Evolutionary conservation across 768 basidiomycete species (phyloP), one percentile per base, ranked within the genome.

Genomic region (Lactarius hengduanensis): DNA sequence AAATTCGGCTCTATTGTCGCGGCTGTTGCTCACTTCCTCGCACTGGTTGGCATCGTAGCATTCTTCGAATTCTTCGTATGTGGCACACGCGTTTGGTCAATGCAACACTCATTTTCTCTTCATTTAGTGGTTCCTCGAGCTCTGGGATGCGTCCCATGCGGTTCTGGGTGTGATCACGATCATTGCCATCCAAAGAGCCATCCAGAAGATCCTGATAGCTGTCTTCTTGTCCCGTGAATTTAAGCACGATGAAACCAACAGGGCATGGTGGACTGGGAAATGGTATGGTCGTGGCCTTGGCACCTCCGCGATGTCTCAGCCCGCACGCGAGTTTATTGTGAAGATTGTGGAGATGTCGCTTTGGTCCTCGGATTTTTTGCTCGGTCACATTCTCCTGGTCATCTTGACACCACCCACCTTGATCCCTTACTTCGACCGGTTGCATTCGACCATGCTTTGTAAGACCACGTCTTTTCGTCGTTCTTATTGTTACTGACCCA

Each of bases 161-260:
- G 92, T 98, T 18, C 84, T 99, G 55, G 97, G 96, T 32, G 83
- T 97, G 59, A 92, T 98, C 72, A 84, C 94, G 9, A 90, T 94
- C 67, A 91, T 98, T 67, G 86, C 88, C 64, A 92, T 98, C 64
- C 95, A 98, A 75, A 87, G 97, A 59, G 91, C 91, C 20, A 79
- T 98, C 67, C 89, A 96, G 85, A 98, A 98, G 82, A 82, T 94
- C 66, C 80, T 97, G 63, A 98, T 99, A 73, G 82, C 96, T 0
- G 90, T 96, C 67, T 94, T 96, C 85, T 80, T 98, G 43, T 91
- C 95, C 47, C 90, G 97, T 69, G 97, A 99, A 78, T 97, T 97
- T 85, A 99, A 99, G 80, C 95, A 98, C 75, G 97, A 99, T 75
- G 96, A 98, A 78, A 96, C 94, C 41, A 98, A 98, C 79, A 84